Percentiles rank a stretch among this genome's conserved stretches.
Conservation (phyloP, 2,329 filamentous ascomycete species). For the Zarea fungicola region DNA sequence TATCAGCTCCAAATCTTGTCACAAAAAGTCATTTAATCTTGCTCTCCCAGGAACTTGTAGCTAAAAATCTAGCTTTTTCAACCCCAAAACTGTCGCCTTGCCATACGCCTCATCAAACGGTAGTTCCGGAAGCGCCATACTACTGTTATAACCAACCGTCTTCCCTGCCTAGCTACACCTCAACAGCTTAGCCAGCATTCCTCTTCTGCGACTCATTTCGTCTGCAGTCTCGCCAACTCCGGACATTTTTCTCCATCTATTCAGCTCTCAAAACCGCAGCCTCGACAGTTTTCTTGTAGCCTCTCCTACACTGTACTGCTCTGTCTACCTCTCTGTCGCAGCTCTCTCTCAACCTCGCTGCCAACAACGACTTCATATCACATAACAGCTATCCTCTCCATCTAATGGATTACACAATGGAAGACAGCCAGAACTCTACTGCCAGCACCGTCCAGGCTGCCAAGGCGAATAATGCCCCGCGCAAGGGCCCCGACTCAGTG, state of each 20-base stretch:
- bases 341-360: background rate
- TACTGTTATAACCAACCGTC: background rate
- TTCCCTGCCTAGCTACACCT: background rate
- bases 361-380: background rate
- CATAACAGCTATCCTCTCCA: background rate
- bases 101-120: too few relatives aligned
- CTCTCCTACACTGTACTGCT: background rate
- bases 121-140: background rate
- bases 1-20: background rate
- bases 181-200: background rate
- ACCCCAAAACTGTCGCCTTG: too few relatives aligned
- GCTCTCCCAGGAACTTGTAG: background rate
- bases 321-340: background rate
- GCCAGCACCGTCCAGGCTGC: constrained; percentile 56
- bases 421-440: constrained; percentile 61
- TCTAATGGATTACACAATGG: constrained; percentile 41
- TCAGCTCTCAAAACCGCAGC: background rate
- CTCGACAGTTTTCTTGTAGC: background rate
- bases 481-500: constrained; percentile 59
- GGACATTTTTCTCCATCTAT: background rate
- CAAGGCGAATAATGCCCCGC: constrained; percentile 54
- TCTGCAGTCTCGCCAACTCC: background rate
- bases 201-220: background rate
- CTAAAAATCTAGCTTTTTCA: too few relatives aligned
- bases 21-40: background rate